Conservation (phyloP, 805 yeast genomes). For the Ogataea sp. region DNA sequence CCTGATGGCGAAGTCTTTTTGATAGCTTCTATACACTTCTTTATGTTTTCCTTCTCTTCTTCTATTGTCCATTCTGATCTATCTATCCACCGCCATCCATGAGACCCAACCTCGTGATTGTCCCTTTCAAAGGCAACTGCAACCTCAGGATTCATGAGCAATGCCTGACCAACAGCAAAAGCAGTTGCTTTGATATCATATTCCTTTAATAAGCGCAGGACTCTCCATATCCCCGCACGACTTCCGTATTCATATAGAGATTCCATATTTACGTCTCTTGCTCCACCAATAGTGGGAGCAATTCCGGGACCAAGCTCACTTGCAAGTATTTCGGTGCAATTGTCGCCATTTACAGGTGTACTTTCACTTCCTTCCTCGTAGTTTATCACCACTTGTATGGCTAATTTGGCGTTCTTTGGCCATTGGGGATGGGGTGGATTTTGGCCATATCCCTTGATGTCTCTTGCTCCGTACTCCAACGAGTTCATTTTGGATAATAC, state of each 20-base stretch:
- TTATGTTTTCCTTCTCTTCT: conserved; percentile 25
- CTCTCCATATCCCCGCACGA: conserved; percentile 13
- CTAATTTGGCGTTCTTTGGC: conserved; percentile 16
- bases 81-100: conserved; percentile 29
- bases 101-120: conserved; percentile 31
- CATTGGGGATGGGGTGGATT: conserved; percentile 15
- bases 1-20: conserved; percentile 24
- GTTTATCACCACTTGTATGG: conserved; percentile 18
- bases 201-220: conserved; percentile 25
- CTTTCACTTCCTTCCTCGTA: conserved; percentile 22
- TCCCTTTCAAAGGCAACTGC: conserved; percentile 27
- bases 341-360: conserved; percentile 9
- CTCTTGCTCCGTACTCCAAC: conserved; percentile 12
- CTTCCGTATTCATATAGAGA: conserved; percentile 9
- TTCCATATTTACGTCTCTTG: conserved; percentile 5
- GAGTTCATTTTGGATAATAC: too few relatives aligned
- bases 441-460: conserved; percentile 20
- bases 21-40: conserved; percentile 20
- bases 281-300: conserved; percentile 1
- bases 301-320: conserved; percentile 12
- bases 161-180: conserved; percentile 31
- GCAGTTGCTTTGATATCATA: conserved; percentile 25
- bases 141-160: conserved; percentile 24
- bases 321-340: conserved; percentile 7
- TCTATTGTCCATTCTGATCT: conserved; percentile 20